A percentile compares a stretch with the other conserved stretches of the same genome.
Conservation (phyloP, 1,284 basidiomycete species). For the Puccinia polysora region DNA sequence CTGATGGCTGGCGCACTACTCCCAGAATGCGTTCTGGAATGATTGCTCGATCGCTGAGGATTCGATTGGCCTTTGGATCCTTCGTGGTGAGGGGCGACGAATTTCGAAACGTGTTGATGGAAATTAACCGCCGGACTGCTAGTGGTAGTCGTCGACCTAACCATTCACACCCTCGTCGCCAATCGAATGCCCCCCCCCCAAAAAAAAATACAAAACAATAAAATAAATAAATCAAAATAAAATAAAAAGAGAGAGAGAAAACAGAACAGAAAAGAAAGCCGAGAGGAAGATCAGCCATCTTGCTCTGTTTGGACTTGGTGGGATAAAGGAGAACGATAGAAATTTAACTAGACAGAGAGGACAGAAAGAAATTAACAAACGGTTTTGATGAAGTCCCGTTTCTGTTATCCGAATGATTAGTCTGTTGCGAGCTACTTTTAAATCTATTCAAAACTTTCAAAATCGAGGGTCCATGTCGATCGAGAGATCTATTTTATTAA, state of each 20-base stretch:
- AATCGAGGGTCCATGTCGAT: not conserved
- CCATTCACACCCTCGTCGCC: not conserved
- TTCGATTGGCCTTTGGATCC: not conserved
- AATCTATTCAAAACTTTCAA: slow-evolving; percentile 18
- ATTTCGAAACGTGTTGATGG: slow-evolving; percentile 17
- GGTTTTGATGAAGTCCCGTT: not conserved
- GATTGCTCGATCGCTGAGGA: not conserved
- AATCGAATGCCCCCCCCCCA: not conserved
- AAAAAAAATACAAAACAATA: not conserved
- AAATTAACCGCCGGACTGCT: slow-evolving; percentile 7
- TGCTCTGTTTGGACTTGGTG: no score
- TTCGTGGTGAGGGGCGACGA: not conserved
- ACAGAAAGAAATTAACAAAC: no score
- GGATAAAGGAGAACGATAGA: no score
- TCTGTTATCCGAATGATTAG: not conserved
- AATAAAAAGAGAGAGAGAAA: no score
- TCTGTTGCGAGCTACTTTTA: not conserved
- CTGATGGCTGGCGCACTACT: not conserved
- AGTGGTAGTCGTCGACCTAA: slow-evolving; percentile 5
- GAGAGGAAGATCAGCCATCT: no score
- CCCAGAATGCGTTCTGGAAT: not conserved
- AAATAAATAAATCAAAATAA: no score
- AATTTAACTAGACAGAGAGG: no score
- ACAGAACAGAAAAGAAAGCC: no score
- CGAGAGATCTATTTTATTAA: slow-evolving; percentile 4